Conservation (phyloP, 176 grass and related monocot species). For the Bromus sterilis region DNA sequence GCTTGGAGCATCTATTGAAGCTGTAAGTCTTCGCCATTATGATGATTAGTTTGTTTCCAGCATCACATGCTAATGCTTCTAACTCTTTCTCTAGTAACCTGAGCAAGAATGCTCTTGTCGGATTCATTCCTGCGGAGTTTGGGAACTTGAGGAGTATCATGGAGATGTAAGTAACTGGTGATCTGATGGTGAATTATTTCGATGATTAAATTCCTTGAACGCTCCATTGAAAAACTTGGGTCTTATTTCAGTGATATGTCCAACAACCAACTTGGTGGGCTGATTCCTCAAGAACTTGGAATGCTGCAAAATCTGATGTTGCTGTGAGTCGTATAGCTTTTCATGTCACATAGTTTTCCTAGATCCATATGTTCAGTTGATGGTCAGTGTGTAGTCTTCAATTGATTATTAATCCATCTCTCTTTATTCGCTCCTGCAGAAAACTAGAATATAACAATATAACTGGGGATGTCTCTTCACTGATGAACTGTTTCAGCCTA, state of each 20-base stretch:
- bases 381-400: not conserved
- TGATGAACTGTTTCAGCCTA: slow-evolving; percentile 85
- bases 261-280: slow-evolving; percentile 49
- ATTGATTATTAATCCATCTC: not conserved
- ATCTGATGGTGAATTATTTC: not conserved
- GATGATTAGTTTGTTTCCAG: not conserved
- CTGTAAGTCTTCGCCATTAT: slow-evolving; percentile 43
- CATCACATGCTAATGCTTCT: slow-evolving; percentile 13
- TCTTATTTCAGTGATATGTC: slow-evolving; percentile 63
- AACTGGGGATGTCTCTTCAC: slow-evolving; percentile 71
- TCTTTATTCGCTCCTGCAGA: slow-evolving; percentile 27
- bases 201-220: not conserved
- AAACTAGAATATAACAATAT: slow-evolving; percentile 90
- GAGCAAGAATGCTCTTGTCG: slow-evolving; percentile 74
- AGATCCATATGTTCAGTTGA: not conserved
- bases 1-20: slow-evolving; percentile 84
- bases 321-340: slow-evolving; percentile 54
- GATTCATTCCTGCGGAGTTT: slow-evolving; percentile 81
- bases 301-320: slow-evolving; percentile 78
- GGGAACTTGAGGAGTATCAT: slow-evolving; percentile 94
- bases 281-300: slow-evolving; percentile 80
- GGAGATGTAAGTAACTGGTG: slow-evolving; percentile 66
- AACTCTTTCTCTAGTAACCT: slow-evolving; percentile 59
- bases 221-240: not conserved
- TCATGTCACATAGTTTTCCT: not conserved